Conservation (phyloP, 345 rosid species). For the Durio zibethinus region DNA sequence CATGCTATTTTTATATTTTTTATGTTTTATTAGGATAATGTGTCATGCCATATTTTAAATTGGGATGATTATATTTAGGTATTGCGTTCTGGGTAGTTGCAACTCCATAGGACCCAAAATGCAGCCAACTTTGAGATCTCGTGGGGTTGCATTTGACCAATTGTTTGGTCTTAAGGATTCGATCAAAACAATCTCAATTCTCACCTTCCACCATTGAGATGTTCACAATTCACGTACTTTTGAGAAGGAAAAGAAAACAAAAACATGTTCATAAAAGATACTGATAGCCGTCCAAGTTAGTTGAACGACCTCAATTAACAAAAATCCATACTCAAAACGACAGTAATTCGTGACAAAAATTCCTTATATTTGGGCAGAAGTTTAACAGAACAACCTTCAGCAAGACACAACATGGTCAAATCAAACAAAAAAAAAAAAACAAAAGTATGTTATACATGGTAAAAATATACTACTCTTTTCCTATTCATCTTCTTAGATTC, state of each 20-base stretch:
- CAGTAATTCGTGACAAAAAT: not conserved
- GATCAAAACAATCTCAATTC: not conserved
- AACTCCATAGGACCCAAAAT: not conserved
- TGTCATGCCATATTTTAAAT: too few relatives aligned
- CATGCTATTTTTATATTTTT: too few relatives aligned
- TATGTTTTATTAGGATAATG: too few relatives aligned
- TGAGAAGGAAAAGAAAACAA: not conserved
- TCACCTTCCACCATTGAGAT: not conserved
- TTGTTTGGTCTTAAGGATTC: not conserved
- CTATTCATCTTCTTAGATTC: not conserved
- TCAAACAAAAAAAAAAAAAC: not conserved
- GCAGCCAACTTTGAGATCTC: slow-evolving; percentile 39
- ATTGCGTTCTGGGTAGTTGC: too few relatives aligned
- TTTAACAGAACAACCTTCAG: not conserved
- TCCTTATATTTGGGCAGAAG: not conserved
- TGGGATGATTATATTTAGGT: not conserved
- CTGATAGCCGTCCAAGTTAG: not conserved
- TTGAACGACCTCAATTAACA: not conserved
- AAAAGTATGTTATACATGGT: not conserved
- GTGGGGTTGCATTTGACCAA: not conserved
- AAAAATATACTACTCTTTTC: not conserved
- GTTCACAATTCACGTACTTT: not conserved
- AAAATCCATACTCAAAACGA: not conserved
- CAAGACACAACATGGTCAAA: not conserved
- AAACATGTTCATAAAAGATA: not conserved